A percentile compares a stretch with the other conserved stretches of the same genome.
Conservation (phyloP, 805 yeast species). For the Yamadazyma akitaensis region DNA sequence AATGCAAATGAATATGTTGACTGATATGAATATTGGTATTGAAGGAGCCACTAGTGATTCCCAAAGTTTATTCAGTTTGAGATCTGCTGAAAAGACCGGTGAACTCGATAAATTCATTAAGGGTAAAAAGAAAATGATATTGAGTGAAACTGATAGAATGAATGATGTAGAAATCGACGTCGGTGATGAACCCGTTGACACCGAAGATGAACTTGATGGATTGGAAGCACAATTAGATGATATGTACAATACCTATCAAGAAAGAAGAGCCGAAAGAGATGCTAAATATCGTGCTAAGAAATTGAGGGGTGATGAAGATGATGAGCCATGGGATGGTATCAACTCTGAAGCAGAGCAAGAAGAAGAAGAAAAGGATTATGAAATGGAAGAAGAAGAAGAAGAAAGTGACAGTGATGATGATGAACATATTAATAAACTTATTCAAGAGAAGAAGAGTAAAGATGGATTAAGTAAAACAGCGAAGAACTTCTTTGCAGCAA, state of each 20-base stretch:
- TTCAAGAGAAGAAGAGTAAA: conserved; percentile 45
- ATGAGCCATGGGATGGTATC: conserved; percentile 78
- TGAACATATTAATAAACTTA: conserved; percentile 57
- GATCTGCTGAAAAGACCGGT: conserved; percentile 86
- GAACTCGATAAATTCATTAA: conserved; percentile 65
- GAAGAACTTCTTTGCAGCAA: conserved; percentile 38
- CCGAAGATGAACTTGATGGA: conserved; percentile 47
- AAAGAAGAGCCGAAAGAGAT: conserved; percentile 62
- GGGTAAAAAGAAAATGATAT: conserved; percentile 70
- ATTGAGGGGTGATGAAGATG: conserved; percentile 73
- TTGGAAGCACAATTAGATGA: conserved; percentile 79
- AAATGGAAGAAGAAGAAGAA: conserved; percentile 32
- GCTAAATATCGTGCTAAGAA: conserved; percentile 66
- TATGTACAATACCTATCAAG: conserved; percentile 74
- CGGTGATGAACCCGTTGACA: conserved; percentile 26
- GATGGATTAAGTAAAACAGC: conserved; percentile 35
- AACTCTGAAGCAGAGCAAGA: conserved; percentile 36
- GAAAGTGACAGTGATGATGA: conserved; percentile 62
- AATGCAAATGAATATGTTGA: conserved; percentile 94
- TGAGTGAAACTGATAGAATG: conserved; percentile 51
- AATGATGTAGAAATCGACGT: conserved; percentile 57
- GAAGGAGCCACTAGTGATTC: conserved; percentile 84
- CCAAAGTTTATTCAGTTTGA: conserved; percentile 77
- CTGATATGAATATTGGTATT: conserved; percentile 88
- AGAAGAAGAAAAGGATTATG: conserved; percentile 43